These are phyloP conservation scores for Ophiosphaerella korrae DNA, from an alignment of 2,329 filamentous ascomycete species.

Conservation along the genomic window DNA sequence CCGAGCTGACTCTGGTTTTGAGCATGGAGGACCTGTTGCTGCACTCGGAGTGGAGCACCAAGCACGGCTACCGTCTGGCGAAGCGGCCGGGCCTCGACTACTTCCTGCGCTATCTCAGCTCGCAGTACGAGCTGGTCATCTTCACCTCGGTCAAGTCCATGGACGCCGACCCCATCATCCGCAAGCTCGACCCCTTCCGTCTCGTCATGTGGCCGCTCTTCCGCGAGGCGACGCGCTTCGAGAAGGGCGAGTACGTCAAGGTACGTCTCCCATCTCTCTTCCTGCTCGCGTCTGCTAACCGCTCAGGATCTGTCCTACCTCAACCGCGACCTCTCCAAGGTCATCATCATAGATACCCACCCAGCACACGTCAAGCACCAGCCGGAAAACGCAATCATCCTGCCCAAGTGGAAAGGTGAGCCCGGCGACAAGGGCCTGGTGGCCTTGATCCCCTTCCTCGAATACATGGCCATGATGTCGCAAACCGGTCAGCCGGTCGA, in stretches of 20 bases:
- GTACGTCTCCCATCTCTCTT: conserved; percentile 52
- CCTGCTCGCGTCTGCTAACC: conserved; percentile 16
- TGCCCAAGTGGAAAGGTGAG: conserved; percentile 89
- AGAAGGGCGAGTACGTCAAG: conserved; percentile 96
- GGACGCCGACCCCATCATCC: conserved; percentile 83
- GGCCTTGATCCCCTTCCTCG: conserved; percentile 90
- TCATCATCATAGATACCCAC: conserved; percentile 91
- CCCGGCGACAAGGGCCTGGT: conserved; percentile 84
- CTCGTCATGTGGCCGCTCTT: conserved; percentile 95
- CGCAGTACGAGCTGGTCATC: conserved; percentile 97
- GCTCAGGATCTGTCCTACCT: conserved; percentile 90
- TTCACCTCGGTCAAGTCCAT: conserved; percentile 88
- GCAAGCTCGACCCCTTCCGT: conserved; percentile 92
- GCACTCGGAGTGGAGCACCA: conserved; percentile 91
- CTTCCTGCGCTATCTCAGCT: conserved; percentile 93
- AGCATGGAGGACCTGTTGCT: conserved; percentile 93
- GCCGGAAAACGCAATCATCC: conserved; percentile 93
- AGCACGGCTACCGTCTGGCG: conserved; percentile 93
- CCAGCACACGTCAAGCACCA: conserved; percentile 81
- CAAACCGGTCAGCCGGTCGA: conserved; percentile 70
- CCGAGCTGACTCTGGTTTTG: conserved; percentile 90
- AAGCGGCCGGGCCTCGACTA: conserved; percentile 97
- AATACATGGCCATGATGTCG: conserved; percentile 90
- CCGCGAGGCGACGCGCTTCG: conserved; percentile 95
- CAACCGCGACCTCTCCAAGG: conserved; percentile 93